Conservation (phyloP, 805 yeast species). For the Kazachstania bromeliacearum region DNA sequence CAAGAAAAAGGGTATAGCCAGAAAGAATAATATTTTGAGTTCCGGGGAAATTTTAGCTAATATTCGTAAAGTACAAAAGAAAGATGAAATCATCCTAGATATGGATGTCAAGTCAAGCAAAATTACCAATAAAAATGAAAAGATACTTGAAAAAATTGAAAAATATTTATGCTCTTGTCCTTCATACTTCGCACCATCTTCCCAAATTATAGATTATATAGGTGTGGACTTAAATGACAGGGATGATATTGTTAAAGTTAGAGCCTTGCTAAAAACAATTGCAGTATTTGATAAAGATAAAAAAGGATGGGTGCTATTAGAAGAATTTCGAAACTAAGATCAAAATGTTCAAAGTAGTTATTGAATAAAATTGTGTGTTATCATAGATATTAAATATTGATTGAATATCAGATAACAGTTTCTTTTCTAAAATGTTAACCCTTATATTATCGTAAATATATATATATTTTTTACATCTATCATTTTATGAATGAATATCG, state of each 20-base stretch:
- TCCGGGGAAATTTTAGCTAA: conserved; percentile 22
- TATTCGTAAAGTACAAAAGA: conserved; percentile 11
- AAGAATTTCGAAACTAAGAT: conserved; percentile 8
- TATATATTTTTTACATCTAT: too few relatives aligned
- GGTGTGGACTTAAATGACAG: conserved; percentile 36
- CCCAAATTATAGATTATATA: conserved; percentile 35
- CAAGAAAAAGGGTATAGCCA: conserved; percentile 14
- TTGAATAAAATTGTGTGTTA: not conserved
- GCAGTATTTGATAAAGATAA: conserved; percentile 54
- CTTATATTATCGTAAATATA: too few relatives aligned
- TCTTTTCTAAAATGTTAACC: too few relatives aligned
- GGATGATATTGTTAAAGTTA: conserved; percentile 47
- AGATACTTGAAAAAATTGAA: conserved; percentile 25
- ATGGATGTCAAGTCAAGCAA: not conserved
- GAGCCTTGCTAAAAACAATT: conserved; percentile 60
- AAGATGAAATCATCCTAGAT: conserved; percentile 3
- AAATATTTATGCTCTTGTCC: conserved; percentile 31
- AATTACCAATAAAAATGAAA: conserved; percentile 2
- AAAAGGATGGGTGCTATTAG: conserved; percentile 58
- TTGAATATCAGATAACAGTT: too few relatives aligned
- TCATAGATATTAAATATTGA: too few relatives aligned
- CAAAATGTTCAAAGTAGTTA: not conserved
- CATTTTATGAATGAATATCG: too few relatives aligned
- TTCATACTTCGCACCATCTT: conserved; percentile 39
- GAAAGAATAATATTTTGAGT: conserved; percentile 6